These are phyloP conservation scores for Stachybotrys chartarum DNA, from an alignment of 2,329 filamentous ascomycete species.

Conservation along the genomic window DNA sequence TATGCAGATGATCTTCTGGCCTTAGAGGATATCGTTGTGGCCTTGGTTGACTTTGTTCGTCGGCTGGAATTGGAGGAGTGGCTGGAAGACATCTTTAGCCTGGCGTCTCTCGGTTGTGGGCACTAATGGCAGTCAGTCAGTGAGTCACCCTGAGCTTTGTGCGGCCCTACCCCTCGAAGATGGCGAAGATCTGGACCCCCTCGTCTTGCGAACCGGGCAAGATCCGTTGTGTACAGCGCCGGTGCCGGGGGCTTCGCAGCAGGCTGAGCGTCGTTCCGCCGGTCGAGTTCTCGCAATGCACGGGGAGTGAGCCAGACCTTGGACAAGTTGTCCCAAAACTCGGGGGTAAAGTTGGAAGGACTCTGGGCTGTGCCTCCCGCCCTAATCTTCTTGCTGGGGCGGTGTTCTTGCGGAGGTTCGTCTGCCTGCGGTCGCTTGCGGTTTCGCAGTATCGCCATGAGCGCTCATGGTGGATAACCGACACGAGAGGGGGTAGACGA, in stretches of 20 bases:
- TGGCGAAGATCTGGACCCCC: background rate
- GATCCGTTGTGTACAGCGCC: background rate
- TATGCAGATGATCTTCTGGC: constrained; percentile 1
- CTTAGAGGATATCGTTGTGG: background rate
- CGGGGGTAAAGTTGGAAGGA: constrained; percentile 11
- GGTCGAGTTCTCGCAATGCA: constrained; percentile 18
- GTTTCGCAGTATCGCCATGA: background rate
- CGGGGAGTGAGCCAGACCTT: constrained; percentile 15
- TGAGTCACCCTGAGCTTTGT: background rate
- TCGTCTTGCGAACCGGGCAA: constrained; percentile 1
- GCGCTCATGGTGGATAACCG: background rate
- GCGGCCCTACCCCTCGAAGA: background rate
- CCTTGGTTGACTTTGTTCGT: background rate
- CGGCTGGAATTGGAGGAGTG: background rate
- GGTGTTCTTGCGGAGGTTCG: background rate
- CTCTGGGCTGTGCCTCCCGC: background rate
- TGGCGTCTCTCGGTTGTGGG: background rate
- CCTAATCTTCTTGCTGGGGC: background rate
- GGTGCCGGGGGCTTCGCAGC: background rate
- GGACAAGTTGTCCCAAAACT: constrained; percentile 19
- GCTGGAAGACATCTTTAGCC: background rate
- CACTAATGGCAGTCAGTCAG: background rate
- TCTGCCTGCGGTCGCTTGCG: background rate
- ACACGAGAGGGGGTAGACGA: background rate
- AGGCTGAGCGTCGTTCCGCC: constrained; percentile 8